These are phyloP conservation scores for Deinandra increscens DNA, from an alignment of 129 eudicot genomes.

Conservation along the genomic window DNA sequence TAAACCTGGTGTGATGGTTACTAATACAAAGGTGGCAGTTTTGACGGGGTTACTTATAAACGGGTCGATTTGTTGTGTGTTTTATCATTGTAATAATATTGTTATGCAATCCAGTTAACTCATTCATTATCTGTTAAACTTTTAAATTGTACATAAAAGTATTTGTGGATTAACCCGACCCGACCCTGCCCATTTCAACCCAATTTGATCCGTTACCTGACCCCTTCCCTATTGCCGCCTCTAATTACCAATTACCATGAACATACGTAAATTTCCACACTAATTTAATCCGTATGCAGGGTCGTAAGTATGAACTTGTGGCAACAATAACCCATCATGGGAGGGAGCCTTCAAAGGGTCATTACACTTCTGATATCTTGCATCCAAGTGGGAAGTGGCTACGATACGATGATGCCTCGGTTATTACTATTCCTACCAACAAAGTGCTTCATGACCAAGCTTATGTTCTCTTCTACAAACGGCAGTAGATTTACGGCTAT, in stretches of 20 bases:
- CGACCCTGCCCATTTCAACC: not conserved
- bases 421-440: constrained; percentile 47
- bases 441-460: constrained; percentile 79
- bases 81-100: not conserved
- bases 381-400: constrained; percentile 71
- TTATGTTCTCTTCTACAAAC: constrained; percentile 72
- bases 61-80: not conserved
- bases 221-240: not conserved
- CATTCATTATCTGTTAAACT: not conserved
- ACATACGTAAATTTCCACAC: not conserved
- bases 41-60: not conserved
- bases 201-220: not conserved
- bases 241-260: constrained; percentile 55
- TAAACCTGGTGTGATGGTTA: not conserved
- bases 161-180: not conserved
- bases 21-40: not conserved
- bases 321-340: constrained; percentile 87
- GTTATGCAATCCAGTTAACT: not conserved
- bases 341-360: constrained; percentile 81
- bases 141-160: not conserved
- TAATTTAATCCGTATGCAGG: constrained; percentile 32
- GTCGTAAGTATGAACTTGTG: constrained; percentile 69
- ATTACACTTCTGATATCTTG: constrained; percentile 69
- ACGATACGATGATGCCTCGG: constrained; percentile 64
- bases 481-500: constrained; percentile 13